Evolutionary conservation across 768 basidiomycete genomes (phyloP).

Genomic region (Podaxis carcinomalis): DNA sequence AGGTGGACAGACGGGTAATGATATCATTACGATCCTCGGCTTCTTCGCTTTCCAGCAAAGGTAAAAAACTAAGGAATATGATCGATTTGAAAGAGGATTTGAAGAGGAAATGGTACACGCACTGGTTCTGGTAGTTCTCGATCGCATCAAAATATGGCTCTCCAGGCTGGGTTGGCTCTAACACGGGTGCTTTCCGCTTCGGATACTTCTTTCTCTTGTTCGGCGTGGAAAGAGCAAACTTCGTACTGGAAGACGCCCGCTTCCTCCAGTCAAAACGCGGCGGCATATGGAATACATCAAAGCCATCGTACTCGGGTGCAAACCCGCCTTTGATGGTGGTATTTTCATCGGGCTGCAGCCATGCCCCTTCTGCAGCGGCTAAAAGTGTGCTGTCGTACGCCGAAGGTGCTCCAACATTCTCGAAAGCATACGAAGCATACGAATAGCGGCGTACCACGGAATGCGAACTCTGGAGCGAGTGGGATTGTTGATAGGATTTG

Average conservation of each 20-base stretch:
- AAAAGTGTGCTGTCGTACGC: neutral
- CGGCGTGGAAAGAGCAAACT: neutral
- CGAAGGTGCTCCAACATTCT: neutral
- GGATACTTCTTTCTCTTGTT: conserved; percentile 3
- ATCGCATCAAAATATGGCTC: conserved; percentile 48
- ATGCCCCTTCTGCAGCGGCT: conserved; percentile 30
- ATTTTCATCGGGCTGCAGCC: conserved; percentile 28
- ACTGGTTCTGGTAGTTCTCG: conserved; percentile 53
- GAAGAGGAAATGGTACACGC: conserved; percentile 14
- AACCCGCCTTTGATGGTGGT: conserved; percentile 5
- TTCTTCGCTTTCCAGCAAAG: conserved; percentile 58
- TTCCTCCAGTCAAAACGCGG: conserved; percentile 61
- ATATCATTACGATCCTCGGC: conserved; percentile 57
- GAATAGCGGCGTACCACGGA: neutral
- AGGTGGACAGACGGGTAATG: conserved; percentile 60
- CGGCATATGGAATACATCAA: conserved; percentile 6
- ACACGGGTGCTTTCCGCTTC: conserved; percentile 32
- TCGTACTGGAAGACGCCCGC: conserved; percentile 43
- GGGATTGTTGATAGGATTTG: neutral
- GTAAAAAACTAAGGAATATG: conserved; percentile 31
- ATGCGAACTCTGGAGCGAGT: neutral
- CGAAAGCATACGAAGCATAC: neutral
- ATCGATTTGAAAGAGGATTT: neutral
- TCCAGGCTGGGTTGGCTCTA: conserved; percentile 25
- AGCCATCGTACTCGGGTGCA: neutral